Evolutionary conservation across 1,284 basidiomycete genomes (phyloP).

Genomic region (Trichosporon asahii): DNA sequence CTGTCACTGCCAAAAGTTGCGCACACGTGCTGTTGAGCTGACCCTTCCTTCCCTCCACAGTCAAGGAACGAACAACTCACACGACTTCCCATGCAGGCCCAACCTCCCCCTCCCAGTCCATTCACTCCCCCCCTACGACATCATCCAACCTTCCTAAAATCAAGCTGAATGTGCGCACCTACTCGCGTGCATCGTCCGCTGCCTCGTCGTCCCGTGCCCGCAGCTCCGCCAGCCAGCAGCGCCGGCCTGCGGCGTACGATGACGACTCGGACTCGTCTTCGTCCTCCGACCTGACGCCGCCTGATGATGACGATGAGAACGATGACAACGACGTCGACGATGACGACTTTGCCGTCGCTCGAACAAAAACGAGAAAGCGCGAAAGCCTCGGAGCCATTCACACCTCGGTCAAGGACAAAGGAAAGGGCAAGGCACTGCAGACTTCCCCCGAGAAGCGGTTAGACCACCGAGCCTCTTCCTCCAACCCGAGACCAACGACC

Average conservation of each 20-base stretch:
- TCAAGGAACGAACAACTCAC: constrained; percentile 20
- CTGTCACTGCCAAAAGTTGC: background rate
- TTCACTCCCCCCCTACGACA: constrained; percentile 19
- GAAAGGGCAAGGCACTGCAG: constrained; percentile 15
- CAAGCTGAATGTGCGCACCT: constrained; percentile 23
- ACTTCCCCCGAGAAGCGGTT: constrained; percentile 12
- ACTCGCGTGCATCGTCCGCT: constrained; percentile 15
- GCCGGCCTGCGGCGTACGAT: constrained; percentile 14
- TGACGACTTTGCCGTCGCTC: constrained; percentile 13
- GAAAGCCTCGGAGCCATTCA: constrained; percentile 15
- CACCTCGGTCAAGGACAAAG: constrained; percentile 9
- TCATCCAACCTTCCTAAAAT: constrained; percentile 25
- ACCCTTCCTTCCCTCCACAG: background rate
- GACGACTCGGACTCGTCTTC: constrained; percentile 22
- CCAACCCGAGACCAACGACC: constrained; percentile 21
- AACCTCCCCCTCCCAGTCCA: constrained; percentile 23
- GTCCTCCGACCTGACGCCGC: constrained; percentile 28
- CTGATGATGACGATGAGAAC: constrained; percentile 26
- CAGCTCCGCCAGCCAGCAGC: constrained; percentile 15
- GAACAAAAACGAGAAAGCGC: constrained; percentile 18
- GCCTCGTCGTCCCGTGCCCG: constrained; percentile 13
- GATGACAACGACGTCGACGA: constrained; percentile 22
- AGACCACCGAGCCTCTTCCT: background rate
- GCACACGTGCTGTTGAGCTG: constrained; percentile 1
- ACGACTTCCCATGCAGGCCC: constrained; percentile 25